Evolutionary conservation across 2,329 filamentous ascomycete genomes (phyloP).

Genomic region (Acephala macrosclerotiorum): DNA sequence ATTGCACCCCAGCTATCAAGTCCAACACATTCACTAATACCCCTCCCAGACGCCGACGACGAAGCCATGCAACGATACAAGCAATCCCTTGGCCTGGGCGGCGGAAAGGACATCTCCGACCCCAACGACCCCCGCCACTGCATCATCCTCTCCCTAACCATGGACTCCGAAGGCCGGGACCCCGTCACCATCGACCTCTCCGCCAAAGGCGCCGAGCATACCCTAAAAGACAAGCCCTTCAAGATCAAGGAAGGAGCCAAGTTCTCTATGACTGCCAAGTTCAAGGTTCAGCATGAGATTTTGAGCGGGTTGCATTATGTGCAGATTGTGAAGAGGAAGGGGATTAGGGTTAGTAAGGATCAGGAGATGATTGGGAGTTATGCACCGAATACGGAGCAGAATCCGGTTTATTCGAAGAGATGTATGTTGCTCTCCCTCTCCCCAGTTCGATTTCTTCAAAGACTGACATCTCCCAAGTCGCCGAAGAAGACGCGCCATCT

Average conservation of each 20-base stretch:
- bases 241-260: constrained; percentile 94
- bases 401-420: constrained; percentile 85
- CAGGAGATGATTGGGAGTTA: constrained; percentile 98
- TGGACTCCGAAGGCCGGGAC: constrained; percentile 82
- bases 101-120: constrained; percentile 73
- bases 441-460: neutral
- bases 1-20: neutral
- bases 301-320: constrained; percentile 95
- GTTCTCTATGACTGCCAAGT: constrained; percentile 93
- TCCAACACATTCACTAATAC: constrained; percentile 19
- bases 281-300: constrained; percentile 97
- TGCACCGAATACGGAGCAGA: constrained; percentile 89
- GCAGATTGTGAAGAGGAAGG: constrained; percentile 90
- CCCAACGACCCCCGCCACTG: constrained; percentile 86
- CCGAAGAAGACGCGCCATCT: constrained; percentile 88
- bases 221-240: constrained; percentile 91
- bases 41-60: constrained; percentile 61
- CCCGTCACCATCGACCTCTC: constrained; percentile 92
- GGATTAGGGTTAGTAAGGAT: constrained; percentile 87
- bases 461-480: constrained; percentile 61
- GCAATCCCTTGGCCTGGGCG: constrained; percentile 87
- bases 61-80: constrained; percentile 98
- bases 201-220: constrained; percentile 72
- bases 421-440: constrained; percentile 65
- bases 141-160: constrained; percentile 89